Percentiles rank a stretch among this genome's conserved stretches.
phyloP scores from a whole-genome alignment of 306 rosid genomes.

The Prunus fruticosa region DNA sequence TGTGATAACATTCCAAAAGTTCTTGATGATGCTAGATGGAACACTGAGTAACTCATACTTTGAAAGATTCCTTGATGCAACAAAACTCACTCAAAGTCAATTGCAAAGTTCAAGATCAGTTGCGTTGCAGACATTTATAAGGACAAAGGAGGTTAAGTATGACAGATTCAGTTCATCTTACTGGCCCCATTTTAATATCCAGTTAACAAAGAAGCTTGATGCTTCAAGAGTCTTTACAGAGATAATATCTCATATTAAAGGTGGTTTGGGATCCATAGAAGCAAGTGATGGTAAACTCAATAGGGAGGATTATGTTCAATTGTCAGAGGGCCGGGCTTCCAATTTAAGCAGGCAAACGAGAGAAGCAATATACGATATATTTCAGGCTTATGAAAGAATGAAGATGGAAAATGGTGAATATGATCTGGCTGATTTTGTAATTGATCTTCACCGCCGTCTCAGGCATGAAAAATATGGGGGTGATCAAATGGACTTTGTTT shows the following conservation, averaged over 20 bases:
- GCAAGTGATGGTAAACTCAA: slow-evolving; percentile 41
- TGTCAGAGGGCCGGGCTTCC: slow-evolving; percentile 46
- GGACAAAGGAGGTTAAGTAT: slow-evolving; percentile 62
- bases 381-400: slow-evolving; percentile 56
- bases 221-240: slow-evolving; percentile 61
- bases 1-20: slow-evolving; percentile 71
- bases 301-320: slow-evolving; percentile 41
- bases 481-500: slow-evolving; percentile 56
- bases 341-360: slow-evolving; percentile 42
- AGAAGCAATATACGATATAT: slow-evolving; percentile 51
- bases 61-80: slow-evolving; percentile 45
- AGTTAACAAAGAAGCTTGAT: slow-evolving; percentile 54
- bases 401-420: slow-evolving; percentile 62
- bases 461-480: slow-evolving; percentile 40
- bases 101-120: slow-evolving; percentile 39
- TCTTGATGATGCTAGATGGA: slow-evolving; percentile 85
- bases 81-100: slow-evolving; percentile 14
- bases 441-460: slow-evolving; percentile 55
- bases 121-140: slow-evolving; percentile 47
- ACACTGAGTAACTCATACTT: slow-evolving; percentile 65
- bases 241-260: slow-evolving; percentile 74
- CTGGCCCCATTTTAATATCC: slow-evolving; percentile 67
- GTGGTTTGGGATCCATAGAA: slow-evolving; percentile 42
- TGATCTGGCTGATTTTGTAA: slow-evolving; percentile 75
- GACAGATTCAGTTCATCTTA: slow-evolving; percentile 58